Evolutionary conservation across 352 stramenopile genomes (phyloP).

Genomic region (Thraustochytrium sp.): DNA sequence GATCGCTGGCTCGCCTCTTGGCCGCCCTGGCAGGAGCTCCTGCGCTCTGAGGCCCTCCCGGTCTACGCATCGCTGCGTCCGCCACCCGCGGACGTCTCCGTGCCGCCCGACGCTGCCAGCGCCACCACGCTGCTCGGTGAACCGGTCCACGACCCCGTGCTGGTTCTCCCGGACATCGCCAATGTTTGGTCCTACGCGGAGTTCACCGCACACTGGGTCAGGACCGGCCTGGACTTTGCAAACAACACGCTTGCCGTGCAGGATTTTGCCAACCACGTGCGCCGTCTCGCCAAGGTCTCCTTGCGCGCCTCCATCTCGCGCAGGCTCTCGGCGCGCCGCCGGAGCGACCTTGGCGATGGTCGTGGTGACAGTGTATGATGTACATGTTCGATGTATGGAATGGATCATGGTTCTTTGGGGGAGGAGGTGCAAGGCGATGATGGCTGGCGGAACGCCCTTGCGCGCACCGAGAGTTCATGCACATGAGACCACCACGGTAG

Average conservation of each 20-base stretch:
- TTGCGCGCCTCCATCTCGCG: no score
- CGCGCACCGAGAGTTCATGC: no score
- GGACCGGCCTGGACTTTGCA: slow-evolving; percentile 13
- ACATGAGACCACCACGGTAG: no score
- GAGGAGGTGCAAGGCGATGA: no score
- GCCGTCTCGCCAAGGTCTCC: not conserved
- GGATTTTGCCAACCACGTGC: not conserved
- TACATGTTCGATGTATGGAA: no score
- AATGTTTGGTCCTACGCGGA: not conserved
- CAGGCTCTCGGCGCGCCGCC: no score
- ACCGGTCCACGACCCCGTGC: not conserved
- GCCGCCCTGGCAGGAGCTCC: not conserved
- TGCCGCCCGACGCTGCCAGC: not conserved
- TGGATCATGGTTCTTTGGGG: no score
- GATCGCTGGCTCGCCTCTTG: not conserved
- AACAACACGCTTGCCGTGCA: not conserved
- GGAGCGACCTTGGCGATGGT: no score
- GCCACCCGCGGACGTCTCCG: not conserved
- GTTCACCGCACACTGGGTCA: not conserved
- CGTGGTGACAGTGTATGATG: no score
- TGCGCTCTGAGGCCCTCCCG: not conserved
- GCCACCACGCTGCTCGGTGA: not conserved
- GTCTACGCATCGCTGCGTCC: not conserved
- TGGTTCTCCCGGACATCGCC: not conserved
- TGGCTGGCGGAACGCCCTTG: no score